A percentile compares a stretch with the other conserved stretches of the same genome.
Evolutionary conservation across 2,329 filamentous ascomycete species (phyloP).

Genomic region (Fusarium albosuccineum): DNA sequence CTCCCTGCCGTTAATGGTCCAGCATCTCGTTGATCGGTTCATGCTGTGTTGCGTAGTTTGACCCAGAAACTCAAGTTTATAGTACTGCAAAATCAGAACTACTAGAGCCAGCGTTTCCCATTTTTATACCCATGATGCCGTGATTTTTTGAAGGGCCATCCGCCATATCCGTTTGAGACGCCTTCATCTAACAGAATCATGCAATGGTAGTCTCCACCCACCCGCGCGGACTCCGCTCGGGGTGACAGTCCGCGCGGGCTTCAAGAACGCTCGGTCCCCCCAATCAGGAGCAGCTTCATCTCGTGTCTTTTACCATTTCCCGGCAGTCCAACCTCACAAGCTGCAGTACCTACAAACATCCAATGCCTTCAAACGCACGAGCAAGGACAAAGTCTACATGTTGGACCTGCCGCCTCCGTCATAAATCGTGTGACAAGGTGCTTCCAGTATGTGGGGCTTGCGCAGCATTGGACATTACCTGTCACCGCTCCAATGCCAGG

Average conservation of each 20-base stretch:
- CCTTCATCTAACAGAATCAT: too few relatives aligned
- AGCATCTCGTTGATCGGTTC: neutral
- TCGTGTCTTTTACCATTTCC: neutral
- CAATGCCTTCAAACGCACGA: neutral
- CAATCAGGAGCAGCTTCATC: neutral
- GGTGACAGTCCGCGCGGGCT: neutral
- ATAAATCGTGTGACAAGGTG: slow-evolving; percentile 65
- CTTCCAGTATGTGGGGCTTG: slow-evolving; percentile 60
- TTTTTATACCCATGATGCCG: neutral
- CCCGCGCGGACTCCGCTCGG: neutral
- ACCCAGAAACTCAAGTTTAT: neutral
- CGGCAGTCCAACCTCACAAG: too few relatives aligned
- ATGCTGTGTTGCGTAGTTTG: neutral
- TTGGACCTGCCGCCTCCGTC: slow-evolving; percentile 67
- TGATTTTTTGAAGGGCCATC: neutral
- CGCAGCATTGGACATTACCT: slow-evolving; percentile 60
- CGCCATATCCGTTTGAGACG: neutral
- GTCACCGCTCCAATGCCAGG: slow-evolving; percentile 58
- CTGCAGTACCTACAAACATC: neutral
- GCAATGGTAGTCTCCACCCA: neutral
- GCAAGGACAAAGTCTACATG: slow-evolving; percentile 46
- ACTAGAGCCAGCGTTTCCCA: neutral
- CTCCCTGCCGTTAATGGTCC: neutral
- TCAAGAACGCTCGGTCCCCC: neutral
- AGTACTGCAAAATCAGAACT: too few relatives aligned